phyloP scores from a whole-genome alignment of 805 yeast species.

The Torulaspora franciscae region DNA sequence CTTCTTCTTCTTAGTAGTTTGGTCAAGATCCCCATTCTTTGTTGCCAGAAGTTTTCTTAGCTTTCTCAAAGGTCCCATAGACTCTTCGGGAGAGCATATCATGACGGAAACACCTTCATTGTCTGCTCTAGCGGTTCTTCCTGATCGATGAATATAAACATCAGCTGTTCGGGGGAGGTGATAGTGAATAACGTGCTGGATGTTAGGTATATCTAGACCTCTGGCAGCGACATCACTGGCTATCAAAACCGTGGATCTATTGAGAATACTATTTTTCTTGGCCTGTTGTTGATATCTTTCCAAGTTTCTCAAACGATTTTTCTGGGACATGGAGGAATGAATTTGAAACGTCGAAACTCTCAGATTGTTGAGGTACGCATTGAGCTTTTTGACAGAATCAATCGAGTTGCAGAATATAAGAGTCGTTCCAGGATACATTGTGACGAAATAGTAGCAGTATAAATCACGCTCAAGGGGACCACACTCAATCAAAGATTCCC shows the following conservation, averaged over 20 bases:
- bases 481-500: constrained; percentile 89
- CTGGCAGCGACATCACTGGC: constrained; percentile 99
- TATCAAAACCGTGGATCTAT: constrained; percentile 61
- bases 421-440: constrained; percentile 83
- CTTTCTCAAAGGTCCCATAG: constrained; percentile 79
- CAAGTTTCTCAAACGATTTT: constrained; percentile 78
- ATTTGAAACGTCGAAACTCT: constrained; percentile 66
- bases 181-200: constrained; percentile 92
- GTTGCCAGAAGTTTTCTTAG: constrained; percentile 53
- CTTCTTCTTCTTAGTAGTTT: constrained; percentile 34
- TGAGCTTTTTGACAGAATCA: constrained; percentile 84
- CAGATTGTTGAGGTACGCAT: constrained; percentile 66
- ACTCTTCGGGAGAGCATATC: constrained; percentile 91
- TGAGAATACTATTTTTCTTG: constrained; percentile 36
- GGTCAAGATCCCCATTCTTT: constrained; percentile 14
- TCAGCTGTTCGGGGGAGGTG: constrained; percentile 94
- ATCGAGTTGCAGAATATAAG: constrained; percentile 93
- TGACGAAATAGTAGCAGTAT: constrained; percentile 78
- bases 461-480: constrained; percentile 85
- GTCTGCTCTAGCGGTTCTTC: constrained; percentile 98
- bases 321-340: constrained; percentile 93
- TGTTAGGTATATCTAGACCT: constrained; percentile 87
- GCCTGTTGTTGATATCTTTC: constrained; percentile 68
- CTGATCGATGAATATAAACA: constrained; percentile 90
- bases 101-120: constrained; percentile 89